phyloP scores from a whole-genome alignment of 2,329 filamentous ascomycete species.

The Endothia cerciana region DNA sequence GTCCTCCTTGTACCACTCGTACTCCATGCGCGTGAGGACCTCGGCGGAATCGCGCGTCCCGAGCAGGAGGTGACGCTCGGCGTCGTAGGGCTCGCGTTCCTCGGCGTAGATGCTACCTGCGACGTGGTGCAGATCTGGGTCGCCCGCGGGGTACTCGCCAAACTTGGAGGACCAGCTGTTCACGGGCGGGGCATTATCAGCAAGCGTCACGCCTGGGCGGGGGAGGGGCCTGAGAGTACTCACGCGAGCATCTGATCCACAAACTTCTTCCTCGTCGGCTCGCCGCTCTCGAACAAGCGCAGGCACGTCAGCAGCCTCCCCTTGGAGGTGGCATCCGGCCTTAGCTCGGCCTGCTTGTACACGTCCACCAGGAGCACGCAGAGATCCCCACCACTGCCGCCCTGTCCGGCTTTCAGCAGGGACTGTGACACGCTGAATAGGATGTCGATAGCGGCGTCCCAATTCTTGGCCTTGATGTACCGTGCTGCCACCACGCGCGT shows the following conservation, averaged over 20 bases:
- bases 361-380: slow-evolving; percentile 87
- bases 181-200: slow-evolving; percentile 6
- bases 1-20: slow-evolving; percentile 90
- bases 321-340: slow-evolving; percentile 74
- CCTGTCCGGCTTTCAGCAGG: slow-evolving; percentile 88
- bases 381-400: slow-evolving; percentile 88
- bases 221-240: slow-evolving; percentile 36
- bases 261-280: slow-evolving; percentile 92
- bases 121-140: slow-evolving; percentile 93
- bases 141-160: slow-evolving; percentile 86
- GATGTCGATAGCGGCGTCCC: slow-evolving; percentile 82
- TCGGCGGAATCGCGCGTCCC: slow-evolving; percentile 89
- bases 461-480: slow-evolving; percentile 88
- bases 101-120: slow-evolving; percentile 87
- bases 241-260: slow-evolving; percentile 81
- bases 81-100: slow-evolving; percentile 90
- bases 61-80: slow-evolving; percentile 85
- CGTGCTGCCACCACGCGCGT: slow-evolving; percentile 92
- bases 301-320: slow-evolving; percentile 78
- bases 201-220: neutral
- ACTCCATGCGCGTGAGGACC: slow-evolving; percentile 81
- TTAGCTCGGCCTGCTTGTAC: slow-evolving; percentile 83
- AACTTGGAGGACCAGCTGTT: slow-evolving; percentile 80
- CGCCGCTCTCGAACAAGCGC: slow-evolving; percentile 77
- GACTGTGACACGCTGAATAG: slow-evolving; percentile 82